Evolutionary conservation across 2,329 filamentous ascomycete genomes (phyloP), one percentile per base, ranked within the genome.

Genomic region (Colletotrichum spinosum): DNA sequence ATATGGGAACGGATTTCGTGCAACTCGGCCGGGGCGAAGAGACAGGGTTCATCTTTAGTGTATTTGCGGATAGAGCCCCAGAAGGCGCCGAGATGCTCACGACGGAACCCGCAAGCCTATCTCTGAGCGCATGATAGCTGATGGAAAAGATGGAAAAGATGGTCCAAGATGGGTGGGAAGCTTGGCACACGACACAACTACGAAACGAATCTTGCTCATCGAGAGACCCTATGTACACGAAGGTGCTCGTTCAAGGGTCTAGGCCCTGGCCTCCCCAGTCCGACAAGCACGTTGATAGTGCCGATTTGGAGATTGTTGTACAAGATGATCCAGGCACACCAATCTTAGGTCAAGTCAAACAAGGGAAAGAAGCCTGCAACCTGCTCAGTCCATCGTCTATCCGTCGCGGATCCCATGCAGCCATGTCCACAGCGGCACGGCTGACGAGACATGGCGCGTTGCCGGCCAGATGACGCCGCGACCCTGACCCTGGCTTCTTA

Each of bases 271-370:
- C 25, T 25, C 25, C 25, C 25, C 25, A 25, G 25, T 25, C 25
- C 25, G 25, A 25, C 25, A 25, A 41, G 12, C 11, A 8, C 11
- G 15, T 9, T 34, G 2, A 15, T n/a, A 15, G 50, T 57, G 50
- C 45, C 56, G 33, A 13, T 42, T 25, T n/a, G 33, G 56, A 25
- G 25, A 4, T 41, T 12, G 35, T 65, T 33, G 37, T 44, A 62
- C 57, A 42, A 55, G 45, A 51, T 52, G 41, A 39, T 45, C 35
- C 57, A 62, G 61, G 57, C 44, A 60, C 62, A 65, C 57, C 51
- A 65, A 52, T 61, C 57, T 37, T n/a, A 37, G 35, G 10, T 38
- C 44, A 46, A 51, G 45, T 15, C 39, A 56, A 41, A 41, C 25
- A 25, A 25, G 25, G 12, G 17, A 12, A 33, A 10, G 10, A 34